A percentile compares a stretch with the other conserved stretches of the same genome.
phyloP scores from a whole-genome alignment of 306 rosid species.

The Gastrolobium bilobum region DNA sequence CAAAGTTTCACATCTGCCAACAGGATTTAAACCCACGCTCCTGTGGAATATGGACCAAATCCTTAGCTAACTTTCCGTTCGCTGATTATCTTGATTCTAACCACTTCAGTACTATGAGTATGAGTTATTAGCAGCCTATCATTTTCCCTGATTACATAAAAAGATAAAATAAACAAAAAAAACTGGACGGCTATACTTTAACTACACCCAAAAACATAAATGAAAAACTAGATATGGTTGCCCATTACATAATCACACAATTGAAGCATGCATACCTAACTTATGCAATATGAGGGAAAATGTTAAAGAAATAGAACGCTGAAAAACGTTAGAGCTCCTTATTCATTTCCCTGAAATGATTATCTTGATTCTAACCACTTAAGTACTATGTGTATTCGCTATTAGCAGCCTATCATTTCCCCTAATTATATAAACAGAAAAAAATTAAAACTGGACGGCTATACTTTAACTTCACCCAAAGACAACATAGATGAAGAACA shows the following conservation, averaged over 20 bases:
- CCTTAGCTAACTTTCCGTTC: too few species aligned
- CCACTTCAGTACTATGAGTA: neutral
- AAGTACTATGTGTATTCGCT: neutral
- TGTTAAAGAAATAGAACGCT: neutral
- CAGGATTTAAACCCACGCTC: too few species aligned
- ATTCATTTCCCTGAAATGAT: conserved; percentile 31
- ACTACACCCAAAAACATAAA: conserved; percentile 46
- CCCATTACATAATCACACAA: conserved; percentile 31
- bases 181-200: conserved; percentile 36
- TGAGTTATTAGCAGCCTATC: conserved; percentile 32
- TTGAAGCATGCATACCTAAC: conserved; percentile 39
- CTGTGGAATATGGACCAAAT: too few species aligned
- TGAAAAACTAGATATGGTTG: neutral
- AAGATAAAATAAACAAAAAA: neutral
- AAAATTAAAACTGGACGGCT: conserved; percentile 10
- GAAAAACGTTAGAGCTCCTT: conserved; percentile 3
- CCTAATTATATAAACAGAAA: neutral
- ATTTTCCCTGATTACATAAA: conserved; percentile 13
- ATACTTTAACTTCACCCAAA: conserved; percentile 53
- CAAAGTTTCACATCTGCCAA: too few species aligned
- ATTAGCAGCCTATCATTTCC: conserved; percentile 34
- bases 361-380: conserved; percentile 9
- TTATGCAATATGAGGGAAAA: neutral
- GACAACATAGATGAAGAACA: conserved; percentile 35
- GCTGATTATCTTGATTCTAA: neutral